Evolutionary conservation across 2,329 filamentous ascomycete species (phyloP).

Genomic region (Colletotrichum musae): DNA sequence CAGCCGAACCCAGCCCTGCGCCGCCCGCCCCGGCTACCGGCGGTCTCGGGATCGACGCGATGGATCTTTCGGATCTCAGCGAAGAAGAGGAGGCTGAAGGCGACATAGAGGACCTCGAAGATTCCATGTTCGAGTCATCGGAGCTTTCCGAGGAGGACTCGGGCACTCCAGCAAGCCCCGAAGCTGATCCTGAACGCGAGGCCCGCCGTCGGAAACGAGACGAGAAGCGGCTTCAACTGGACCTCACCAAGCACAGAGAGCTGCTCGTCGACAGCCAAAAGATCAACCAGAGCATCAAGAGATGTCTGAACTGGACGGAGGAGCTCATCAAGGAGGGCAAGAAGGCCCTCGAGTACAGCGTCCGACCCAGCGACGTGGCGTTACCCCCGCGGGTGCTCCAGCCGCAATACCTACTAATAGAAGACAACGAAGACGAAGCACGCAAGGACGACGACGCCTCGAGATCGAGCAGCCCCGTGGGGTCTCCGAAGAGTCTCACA

Average conservation of each 20-base stretch:
- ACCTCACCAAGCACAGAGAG: conserved; percentile 90
- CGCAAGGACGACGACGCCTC: conserved; percentile 43
- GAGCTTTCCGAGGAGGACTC: conserved; percentile 59
- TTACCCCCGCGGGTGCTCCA: conserved; percentile 85
- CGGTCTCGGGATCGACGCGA: conserved; percentile 59
- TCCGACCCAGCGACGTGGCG: conserved; percentile 83
- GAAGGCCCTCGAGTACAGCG: conserved; percentile 87
- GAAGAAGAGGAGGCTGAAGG: conserved; percentile 62
- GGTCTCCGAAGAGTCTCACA: conserved; percentile 30
- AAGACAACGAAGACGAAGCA: conserved; percentile 56
- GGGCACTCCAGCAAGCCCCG: conserved; percentile 53
- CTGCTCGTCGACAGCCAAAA: conserved; percentile 91
- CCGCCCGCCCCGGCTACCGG: conserved; percentile 60
- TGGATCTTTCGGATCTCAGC: conserved; percentile 66
- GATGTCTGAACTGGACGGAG: conserved; percentile 91
- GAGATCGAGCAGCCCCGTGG: conserved; percentile 28
- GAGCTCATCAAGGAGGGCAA: conserved; percentile 90
- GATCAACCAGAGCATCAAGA: conserved; percentile 93
- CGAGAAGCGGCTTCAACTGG: conserved; percentile 85
- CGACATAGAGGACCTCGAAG: conserved; percentile 61
- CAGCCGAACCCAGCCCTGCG: conserved; percentile 60
- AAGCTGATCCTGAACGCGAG: conserved; percentile 55
- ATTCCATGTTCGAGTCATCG: conserved; percentile 52
- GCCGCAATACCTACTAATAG: conserved; percentile 70
- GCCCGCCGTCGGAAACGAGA: conserved; percentile 77